Conservation (phyloP, 2,329 filamentous ascomycete genomes). For the Microdochium bolleyi region DNA sequence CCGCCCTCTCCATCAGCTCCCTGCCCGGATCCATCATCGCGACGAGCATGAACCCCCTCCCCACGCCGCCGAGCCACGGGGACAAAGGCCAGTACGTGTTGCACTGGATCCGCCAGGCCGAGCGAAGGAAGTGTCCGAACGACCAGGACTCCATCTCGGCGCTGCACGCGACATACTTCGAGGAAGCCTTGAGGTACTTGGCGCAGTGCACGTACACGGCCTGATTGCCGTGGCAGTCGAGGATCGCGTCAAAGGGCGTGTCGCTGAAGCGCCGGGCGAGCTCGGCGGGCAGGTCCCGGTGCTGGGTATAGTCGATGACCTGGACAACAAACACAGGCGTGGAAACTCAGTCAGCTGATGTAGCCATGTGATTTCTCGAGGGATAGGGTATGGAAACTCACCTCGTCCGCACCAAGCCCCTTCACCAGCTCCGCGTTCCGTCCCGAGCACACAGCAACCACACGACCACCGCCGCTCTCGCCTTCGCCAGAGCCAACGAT, state of each 20-base stretch:
- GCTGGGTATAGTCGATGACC: slow-evolving; percentile 32
- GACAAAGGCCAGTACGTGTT: slow-evolving; percentile 28
- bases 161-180: slow-evolving; percentile 32
- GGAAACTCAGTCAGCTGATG: background rate
- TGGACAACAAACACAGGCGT: slow-evolving; percentile 9
- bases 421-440: slow-evolving; percentile 36
- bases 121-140: slow-evolving; percentile 18
- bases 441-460: slow-evolving; percentile 39
- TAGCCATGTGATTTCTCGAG: background rate
- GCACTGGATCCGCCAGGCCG: slow-evolving; percentile 24
- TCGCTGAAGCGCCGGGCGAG: slow-evolving; percentile 22
- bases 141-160: slow-evolving; percentile 25
- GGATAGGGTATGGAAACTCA: slow-evolving; percentile 13
- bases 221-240: slow-evolving; percentile 42
- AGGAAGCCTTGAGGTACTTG: slow-evolving; percentile 26
- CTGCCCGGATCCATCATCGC: slow-evolving; percentile 24
- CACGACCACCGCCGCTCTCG: slow-evolving; percentile 29
- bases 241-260: slow-evolving; percentile 31
- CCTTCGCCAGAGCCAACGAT: slow-evolving; percentile 3
- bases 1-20: slow-evolving; percentile 21
- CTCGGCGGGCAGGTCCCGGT: slow-evolving; percentile 24
- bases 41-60: slow-evolving; percentile 23
- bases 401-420: slow-evolving; percentile 38
- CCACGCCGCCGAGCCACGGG: slow-evolving; percentile 25
- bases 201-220: slow-evolving; percentile 31